phyloP scores from a whole-genome alignment of 148 eudicot genomes.

The Polygonum aviculare region DNA sequence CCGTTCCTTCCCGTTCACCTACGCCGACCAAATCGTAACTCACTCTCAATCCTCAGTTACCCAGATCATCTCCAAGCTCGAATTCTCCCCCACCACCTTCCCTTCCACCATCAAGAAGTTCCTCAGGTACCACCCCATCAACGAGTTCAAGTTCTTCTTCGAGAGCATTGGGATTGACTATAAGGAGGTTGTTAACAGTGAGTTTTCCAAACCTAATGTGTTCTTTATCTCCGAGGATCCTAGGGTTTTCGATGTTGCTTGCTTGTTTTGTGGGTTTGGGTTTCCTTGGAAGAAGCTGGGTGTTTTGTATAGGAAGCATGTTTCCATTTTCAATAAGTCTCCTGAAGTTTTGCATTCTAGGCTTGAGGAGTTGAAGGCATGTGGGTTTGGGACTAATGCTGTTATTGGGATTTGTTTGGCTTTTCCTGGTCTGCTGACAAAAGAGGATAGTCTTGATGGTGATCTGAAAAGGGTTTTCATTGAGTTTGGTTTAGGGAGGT shows the following conservation, averaged over 20 bases:
- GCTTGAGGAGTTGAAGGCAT: conserved; percentile 28
- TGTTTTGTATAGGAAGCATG: conserved; percentile 34
- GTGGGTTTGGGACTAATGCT: conserved; percentile 36
- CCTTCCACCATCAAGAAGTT: conserved; percentile 29
- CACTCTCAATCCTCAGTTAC: conserved; percentile 32
- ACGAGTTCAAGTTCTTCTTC: conserved; percentile 64
- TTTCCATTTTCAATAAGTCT: conserved; percentile 35
- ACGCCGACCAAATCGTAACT: conserved; percentile 46
- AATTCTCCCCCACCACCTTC: conserved; percentile 27
- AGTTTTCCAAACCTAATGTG: conserved; percentile 28
- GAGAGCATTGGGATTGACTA: conserved; percentile 70
- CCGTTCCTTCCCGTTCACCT: conserved; percentile 42
- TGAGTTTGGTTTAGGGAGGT: conserved; percentile 33
- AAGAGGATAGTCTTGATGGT: conserved; percentile 17
- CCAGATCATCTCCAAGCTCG: conserved; percentile 28
- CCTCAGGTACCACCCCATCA: conserved; percentile 65
- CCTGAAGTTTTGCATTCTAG: conserved; percentile 23
- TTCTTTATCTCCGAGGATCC: conserved; percentile 45
- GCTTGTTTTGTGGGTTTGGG: conserved; percentile 46
- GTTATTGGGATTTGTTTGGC: conserved; percentile 55
- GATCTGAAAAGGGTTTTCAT: conserved; percentile 51
- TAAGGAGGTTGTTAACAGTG: conserved; percentile 19
- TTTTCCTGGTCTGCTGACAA: conserved; percentile 46
- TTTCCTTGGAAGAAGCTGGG: conserved; percentile 80
- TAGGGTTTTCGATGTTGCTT: conserved; percentile 40